Evolutionary conservation across 306 rosid genomes (phyloP).

Genomic region (Senna siamea): DNA sequence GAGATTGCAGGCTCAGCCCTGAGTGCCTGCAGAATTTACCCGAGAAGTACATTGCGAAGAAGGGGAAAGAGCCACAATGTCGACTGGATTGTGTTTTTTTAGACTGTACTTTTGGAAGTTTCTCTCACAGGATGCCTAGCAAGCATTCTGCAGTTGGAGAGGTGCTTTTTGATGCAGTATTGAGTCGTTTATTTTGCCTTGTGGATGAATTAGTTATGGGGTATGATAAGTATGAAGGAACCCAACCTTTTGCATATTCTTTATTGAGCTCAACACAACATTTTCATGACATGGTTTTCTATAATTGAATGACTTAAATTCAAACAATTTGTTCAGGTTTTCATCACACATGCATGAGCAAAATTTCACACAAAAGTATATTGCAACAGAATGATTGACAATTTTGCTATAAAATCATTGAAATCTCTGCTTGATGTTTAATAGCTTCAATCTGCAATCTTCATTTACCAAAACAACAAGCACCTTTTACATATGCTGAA

Average conservation of each 20-base stretch:
- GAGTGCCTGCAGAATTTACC: constrained; percentile 71
- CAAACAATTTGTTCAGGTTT: not conserved
- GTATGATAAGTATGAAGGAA: not conserved
- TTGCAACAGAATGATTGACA: not conserved
- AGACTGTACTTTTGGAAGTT: constrained; percentile 79
- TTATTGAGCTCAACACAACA: constrained; percentile 1
- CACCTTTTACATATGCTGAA: not conserved
- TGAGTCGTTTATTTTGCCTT: constrained; percentile 12
- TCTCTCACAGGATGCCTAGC: constrained; percentile 58
- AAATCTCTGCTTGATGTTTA: constrained; percentile 7
- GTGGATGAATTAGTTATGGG: constrained; percentile 5
- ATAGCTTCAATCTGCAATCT: not conserved
- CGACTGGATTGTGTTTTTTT: constrained; percentile 70
- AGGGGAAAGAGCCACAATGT: constrained; percentile 56
- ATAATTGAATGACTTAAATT: constrained; percentile 11
- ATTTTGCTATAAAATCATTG: not conserved
- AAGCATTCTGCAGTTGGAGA: constrained; percentile 63
- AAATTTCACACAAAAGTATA: not conserved
- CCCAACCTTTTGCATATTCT: not conserved
- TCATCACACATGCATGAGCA: not conserved
- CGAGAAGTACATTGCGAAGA: constrained; percentile 65
- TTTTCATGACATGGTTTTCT: not conserved
- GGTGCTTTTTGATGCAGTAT: constrained; percentile 33
- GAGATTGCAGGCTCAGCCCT: constrained; percentile 77
- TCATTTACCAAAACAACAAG: constrained; percentile 3